A percentile compares a stretch with the other conserved stretches of the same genome.
Evolutionary conservation across 2,329 filamentous ascomycete genomes (phyloP).

Genomic region (Ophiostoma piceae): DNA sequence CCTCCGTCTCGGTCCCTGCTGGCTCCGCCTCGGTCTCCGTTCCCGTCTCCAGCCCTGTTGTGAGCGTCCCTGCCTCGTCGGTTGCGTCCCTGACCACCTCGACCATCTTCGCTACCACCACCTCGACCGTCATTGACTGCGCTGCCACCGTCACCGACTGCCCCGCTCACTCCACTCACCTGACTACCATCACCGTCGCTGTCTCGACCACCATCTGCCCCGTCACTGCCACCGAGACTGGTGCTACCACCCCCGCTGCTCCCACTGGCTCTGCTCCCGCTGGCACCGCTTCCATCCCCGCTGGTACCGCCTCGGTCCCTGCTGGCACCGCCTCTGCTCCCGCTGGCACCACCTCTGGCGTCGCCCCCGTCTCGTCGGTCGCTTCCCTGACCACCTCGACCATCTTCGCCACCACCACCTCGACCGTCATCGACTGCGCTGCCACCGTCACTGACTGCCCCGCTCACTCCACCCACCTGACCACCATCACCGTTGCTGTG

Average conservation of each 20-base stretch:
- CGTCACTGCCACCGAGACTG: conserved; percentile 51
- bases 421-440: conserved; percentile 49
- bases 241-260: conserved; percentile 51
- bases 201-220: conserved; percentile 58
- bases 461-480: conserved; percentile 41
- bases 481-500: conserved; percentile 49
- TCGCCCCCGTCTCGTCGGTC: conserved; percentile 16
- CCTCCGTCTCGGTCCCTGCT: background rate
- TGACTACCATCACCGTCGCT: conserved; percentile 48
- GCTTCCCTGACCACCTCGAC: conserved; percentile 30
- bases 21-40: conserved; percentile 10
- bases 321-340: background rate
- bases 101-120: conserved; percentile 45
- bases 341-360: background rate
- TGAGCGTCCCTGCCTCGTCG: conserved; percentile 12
- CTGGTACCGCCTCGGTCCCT: background rate
- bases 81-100: conserved; percentile 28
- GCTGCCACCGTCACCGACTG: conserved; percentile 46
- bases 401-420: conserved; percentile 46
- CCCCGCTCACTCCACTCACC: conserved; percentile 44
- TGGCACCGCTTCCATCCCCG: conserved; percentile 34
- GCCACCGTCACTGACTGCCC: conserved; percentile 48
- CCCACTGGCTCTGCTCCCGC: conserved; percentile 43
- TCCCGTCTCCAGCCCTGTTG: conserved; percentile 1
- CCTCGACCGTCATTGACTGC: conserved; percentile 48